Conservation (phyloP, 2,329 filamentous ascomycete genomes). For the Peltaster fructicola region DNA sequence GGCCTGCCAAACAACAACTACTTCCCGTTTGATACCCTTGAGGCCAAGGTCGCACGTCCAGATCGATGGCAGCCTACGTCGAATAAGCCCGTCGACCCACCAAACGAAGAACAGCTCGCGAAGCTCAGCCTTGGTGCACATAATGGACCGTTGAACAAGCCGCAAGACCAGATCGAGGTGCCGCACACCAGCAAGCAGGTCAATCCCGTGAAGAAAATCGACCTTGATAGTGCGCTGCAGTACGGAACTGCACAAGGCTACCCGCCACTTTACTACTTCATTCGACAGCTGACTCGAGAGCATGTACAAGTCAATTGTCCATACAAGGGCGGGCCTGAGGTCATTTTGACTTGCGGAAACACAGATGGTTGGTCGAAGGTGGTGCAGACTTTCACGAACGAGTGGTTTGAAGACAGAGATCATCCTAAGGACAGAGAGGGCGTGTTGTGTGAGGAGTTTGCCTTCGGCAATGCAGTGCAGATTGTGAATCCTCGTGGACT, state of each 20-base stretch:
- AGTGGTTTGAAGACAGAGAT: slow-evolving; percentile 54
- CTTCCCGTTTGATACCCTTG: slow-evolving; percentile 83
- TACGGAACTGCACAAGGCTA: slow-evolving; percentile 76
- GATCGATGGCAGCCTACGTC: slow-evolving; percentile 56
- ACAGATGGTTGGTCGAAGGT: slow-evolving; percentile 75
- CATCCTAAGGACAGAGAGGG: slow-evolving; percentile 54
- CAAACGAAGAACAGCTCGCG: slow-evolving; percentile 18
- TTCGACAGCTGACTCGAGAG: slow-evolving; percentile 60
- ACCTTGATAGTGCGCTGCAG: slow-evolving; percentile 66
- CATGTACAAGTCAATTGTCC: slow-evolving; percentile 67
- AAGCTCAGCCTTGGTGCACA: slow-evolving; percentile 6
- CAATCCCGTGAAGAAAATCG: slow-evolving; percentile 53
- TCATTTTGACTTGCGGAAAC: slow-evolving; percentile 62
- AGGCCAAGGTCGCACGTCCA: slow-evolving; percentile 59
- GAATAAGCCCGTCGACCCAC: slow-evolving; percentile 38
- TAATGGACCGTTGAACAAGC: slow-evolving; percentile 15
- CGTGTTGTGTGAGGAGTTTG: slow-evolving; percentile 61
- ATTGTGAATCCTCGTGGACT: slow-evolving; percentile 50
- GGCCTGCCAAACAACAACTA: slow-evolving; percentile 60
- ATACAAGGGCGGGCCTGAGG: slow-evolving; percentile 57
- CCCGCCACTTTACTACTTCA: slow-evolving; percentile 57
- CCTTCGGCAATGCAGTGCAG: slow-evolving; percentile 61
- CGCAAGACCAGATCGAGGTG: slow-evolving; percentile 37
- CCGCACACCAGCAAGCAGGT: slow-evolving; percentile 46
- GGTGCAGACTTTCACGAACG: slow-evolving; percentile 56